Evolutionary conservation across 1,284 basidiomycete species (phyloP), one percentile per base, ranked within the genome.

Genomic region (Schizopora paradoxa): DNA sequence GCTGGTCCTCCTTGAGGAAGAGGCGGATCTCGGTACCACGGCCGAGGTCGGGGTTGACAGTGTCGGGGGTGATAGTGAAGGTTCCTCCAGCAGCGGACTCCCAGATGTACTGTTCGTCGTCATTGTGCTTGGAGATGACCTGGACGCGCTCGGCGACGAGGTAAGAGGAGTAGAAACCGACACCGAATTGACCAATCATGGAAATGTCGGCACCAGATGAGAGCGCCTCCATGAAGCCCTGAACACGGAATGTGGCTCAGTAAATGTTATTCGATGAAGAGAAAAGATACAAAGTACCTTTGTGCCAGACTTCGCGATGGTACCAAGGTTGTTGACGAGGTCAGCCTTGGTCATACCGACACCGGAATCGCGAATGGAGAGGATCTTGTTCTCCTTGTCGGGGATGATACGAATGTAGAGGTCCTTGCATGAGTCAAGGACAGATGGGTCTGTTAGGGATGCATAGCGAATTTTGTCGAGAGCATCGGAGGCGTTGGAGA

Each of bases 91-190:
- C 95, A 54, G 96, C 88, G 16, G 95, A 98, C 79, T 98, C 95
- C 96, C 96, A 99, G 69, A 98, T 94, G 79, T 99, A 98, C 74
- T 99, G 95, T 73, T 99, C 96, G 67, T 99, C 95, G 63, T 99
- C 96, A 66, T 99, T 99, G 83, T 99, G 91, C 77, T 99, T 99
- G 60, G 95, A 95, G 73, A 97, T 89, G 64, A 99, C 89, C 73
- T 97, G 92, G 7, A 99, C 96, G 57, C 86, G 86, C 72, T 99
- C 94, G 60, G 96, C 94, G 56, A 98, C 94, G 60, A 99, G 91
- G 81, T 99, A 99, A 19, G 92, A 91, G 42, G 95, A 98, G 83
- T 99, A 99, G 86, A 99, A 99, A 76, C 95, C 92, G 70, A 97
- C 95, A 92, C 93, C 92, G 69, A 96, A 93, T 74, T 91, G 88